Conservation (phyloP, 2,329 filamentous ascomycete genomes). For the Aureobasidium zeae region DNA sequence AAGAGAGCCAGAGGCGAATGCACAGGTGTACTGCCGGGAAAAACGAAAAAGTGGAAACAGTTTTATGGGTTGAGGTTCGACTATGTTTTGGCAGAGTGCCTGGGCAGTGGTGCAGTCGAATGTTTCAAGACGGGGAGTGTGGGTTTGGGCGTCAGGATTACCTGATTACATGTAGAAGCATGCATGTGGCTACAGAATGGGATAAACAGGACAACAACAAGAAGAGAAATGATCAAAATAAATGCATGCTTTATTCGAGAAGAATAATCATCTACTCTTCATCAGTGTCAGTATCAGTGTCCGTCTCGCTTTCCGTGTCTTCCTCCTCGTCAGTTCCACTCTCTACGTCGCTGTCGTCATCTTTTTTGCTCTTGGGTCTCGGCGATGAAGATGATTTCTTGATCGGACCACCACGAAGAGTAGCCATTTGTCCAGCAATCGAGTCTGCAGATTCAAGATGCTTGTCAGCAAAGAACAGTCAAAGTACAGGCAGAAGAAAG, state of each 20-base stretch:
- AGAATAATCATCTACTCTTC: conserved; percentile 42
- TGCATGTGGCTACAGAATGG: background rate
- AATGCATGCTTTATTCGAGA: background rate
- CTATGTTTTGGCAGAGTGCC: conserved; percentile 62
- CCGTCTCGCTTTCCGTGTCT: conserved; percentile 28
- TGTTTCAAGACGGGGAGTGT: conserved; percentile 67
- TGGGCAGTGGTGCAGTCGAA: conserved; percentile 61
- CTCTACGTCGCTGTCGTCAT: conserved; percentile 30
- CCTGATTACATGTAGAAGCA: background rate
- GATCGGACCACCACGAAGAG: conserved; percentile 28
- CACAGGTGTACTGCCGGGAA: conserved; percentile 48
- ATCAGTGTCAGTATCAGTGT: conserved; percentile 64
- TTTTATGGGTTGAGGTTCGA: conserved; percentile 62
- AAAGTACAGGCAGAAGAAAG: background rate
- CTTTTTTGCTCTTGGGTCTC: conserved; percentile 17
- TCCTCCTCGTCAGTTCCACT: conserved; percentile 30
- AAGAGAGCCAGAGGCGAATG: conserved; percentile 49
- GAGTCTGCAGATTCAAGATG: conserved; percentile 24
- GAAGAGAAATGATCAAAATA: background rate
- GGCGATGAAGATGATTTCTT: conserved; percentile 17
- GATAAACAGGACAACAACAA: background rate
- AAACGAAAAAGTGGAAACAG: conserved; percentile 60
- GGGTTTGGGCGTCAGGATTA: conserved; percentile 50
- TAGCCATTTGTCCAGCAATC: conserved; percentile 31
- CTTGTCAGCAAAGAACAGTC: conserved; percentile 16